Conservation (phyloP, 495 filamentous ascomycete genomes). For the Tuber magnatum region DNA sequence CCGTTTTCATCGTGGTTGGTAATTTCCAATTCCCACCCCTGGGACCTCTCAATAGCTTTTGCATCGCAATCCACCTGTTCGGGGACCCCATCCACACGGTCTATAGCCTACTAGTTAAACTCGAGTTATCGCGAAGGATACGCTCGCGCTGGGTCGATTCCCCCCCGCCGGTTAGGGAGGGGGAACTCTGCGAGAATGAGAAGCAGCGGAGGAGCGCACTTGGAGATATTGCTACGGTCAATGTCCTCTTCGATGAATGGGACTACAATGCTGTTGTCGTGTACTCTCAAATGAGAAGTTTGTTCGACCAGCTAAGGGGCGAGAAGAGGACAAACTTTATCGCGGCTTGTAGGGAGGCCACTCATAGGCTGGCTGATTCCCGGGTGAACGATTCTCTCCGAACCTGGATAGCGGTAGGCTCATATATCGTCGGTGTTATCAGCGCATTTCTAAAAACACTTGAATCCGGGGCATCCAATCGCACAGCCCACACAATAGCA, state of each 20-base stretch:
- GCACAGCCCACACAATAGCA: conserved; percentile 4
- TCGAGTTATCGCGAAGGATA: conserved; percentile 5
- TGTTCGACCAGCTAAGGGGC: background rate
- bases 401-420: background rate
- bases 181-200: background rate
- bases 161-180: background rate
- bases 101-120: background rate
- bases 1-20: background rate
- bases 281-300: background rate
- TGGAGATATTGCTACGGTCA: conserved; percentile 5
- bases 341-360: background rate
- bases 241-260: conserved; percentile 12
- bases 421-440: background rate
- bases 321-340: conserved; percentile 4
- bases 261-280: background rate
- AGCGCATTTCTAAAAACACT: background rate
- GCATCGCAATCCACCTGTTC: conserved; percentile 6
- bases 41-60: conserved; percentile 1
- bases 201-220: background rate
- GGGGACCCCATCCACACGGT: conserved; percentile 9
- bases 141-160: conserved; percentile 1
- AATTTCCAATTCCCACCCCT: conserved; percentile 11
- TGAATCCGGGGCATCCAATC: background rate
- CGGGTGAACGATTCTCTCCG: conserved; percentile 4
- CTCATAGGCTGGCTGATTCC: conserved; percentile 8